phyloP scores from a whole-genome alignment of 176 grass and related monocot species.

The Musa schizocarpa region DNA sequence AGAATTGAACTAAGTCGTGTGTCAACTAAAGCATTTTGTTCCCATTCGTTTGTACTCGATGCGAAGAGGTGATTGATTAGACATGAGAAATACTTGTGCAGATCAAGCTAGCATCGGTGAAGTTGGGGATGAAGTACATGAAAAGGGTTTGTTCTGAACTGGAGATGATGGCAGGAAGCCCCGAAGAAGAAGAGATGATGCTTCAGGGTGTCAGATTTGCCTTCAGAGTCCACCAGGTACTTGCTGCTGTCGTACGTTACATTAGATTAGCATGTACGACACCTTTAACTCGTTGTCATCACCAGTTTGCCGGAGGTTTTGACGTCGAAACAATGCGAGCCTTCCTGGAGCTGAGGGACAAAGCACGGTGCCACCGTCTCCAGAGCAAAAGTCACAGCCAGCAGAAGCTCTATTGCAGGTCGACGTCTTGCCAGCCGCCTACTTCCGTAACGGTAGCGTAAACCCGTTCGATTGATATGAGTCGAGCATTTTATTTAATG shows the following conservation, averaged over 20 bases:
- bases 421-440: conserved; percentile 11
- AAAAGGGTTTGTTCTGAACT: conserved; percentile 84
- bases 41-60: too few relatives aligned
- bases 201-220: conserved; percentile 93
- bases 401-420: conserved; percentile 46
- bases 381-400: conserved; percentile 43
- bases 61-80: too few relatives aligned
- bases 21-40: too few relatives aligned
- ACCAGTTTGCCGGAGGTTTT: conserved; percentile 88
- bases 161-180: conserved; percentile 42
- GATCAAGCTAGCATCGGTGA: conserved; percentile 89
- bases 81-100: conserved; percentile 6
- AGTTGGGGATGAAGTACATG: conserved; percentile 78
- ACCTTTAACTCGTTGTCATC: too few relatives aligned
- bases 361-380: conserved; percentile 53
- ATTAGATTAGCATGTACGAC: too few relatives aligned
- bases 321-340: conserved; percentile 91
- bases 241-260: not conserved
- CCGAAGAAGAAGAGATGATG: conserved; percentile 90
- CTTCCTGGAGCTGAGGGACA: conserved; percentile 91
- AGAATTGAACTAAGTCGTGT: too few relatives aligned
- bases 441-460: conserved; percentile 1
- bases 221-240: conserved; percentile 96
- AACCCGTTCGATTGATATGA: not conserved
- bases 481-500: not conserved